Conservation (phyloP, 192 early-diverging fungal genomes). For the Entomortierella chlamydospora region DNA sequence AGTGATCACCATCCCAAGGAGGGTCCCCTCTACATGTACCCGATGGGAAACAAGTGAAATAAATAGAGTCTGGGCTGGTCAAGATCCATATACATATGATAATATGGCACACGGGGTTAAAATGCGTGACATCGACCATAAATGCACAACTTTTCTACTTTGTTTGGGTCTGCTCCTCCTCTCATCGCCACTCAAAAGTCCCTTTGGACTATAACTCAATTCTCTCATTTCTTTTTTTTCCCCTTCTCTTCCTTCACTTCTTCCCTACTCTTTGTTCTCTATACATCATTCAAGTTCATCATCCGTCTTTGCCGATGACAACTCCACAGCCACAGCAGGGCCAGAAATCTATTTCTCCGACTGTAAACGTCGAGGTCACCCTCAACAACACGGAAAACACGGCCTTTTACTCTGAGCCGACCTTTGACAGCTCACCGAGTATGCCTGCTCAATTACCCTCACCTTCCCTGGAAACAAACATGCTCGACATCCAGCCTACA, state of each 20-base stretch:
- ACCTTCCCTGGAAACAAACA: slow-evolving; percentile 10
- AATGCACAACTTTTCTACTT: too few species aligned
- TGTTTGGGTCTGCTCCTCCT: too few species aligned
- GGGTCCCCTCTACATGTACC: too few species aligned
- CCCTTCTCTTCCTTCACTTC: not conserved
- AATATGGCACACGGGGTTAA: too few species aligned
- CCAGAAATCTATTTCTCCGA: slow-evolving; percentile 15
- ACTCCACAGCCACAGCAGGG: slow-evolving; percentile 20
- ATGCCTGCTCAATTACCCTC: not conserved
- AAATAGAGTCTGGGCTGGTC: too few species aligned
- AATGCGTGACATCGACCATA: too few species aligned
- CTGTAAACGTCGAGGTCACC: slow-evolving; percentile 3
- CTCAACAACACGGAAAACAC: slow-evolving; percentile 16
- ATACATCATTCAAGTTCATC: not conserved
- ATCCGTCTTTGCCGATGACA: slow-evolving; percentile 12
- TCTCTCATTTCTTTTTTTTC: not conserved
- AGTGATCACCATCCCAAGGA: too few species aligned
- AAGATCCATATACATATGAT: too few species aligned
- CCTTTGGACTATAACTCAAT: too few species aligned
- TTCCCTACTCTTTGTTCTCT: not conserved
- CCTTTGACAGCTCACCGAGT: slow-evolving; percentile 1
- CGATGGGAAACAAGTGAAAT: too few species aligned
- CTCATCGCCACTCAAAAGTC: too few species aligned
- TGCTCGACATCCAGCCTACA: slow-evolving; percentile 23
- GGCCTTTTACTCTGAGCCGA: slow-evolving; percentile 25